phyloP scores from a whole-genome alignment of 2,329 filamentous ascomycete species.

The Fusarium sp. region DNA sequence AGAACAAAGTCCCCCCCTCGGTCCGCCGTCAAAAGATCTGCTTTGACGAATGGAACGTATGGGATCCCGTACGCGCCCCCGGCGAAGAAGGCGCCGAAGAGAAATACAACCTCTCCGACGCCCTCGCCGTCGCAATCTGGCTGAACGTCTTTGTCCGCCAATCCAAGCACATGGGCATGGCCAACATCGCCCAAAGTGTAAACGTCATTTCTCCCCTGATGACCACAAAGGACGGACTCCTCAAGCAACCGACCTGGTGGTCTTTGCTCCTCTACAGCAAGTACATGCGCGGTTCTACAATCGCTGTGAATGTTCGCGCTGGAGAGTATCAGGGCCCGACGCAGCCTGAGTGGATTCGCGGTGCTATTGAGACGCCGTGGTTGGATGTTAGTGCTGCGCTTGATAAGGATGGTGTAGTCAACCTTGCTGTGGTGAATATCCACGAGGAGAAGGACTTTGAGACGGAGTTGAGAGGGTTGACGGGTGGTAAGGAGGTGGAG shows the following conservation, averaged over 20 bases:
- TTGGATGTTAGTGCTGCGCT: conserved; percentile 73
- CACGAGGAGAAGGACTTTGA: conserved; percentile 67
- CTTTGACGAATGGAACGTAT: conserved; percentile 89
- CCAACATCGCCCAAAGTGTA: conserved; percentile 79
- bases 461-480: conserved; percentile 64
- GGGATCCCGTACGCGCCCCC: conserved; percentile 76
- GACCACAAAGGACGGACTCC: conserved; percentile 70
- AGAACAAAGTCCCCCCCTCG: conserved; percentile 67
- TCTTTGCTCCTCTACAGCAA: conserved; percentile 66
- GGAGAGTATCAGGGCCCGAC: conserved; percentile 74
- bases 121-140: conserved; percentile 78
- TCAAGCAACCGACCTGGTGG: conserved; percentile 81
- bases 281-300: conserved; percentile 75
- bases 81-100: conserved; percentile 79
- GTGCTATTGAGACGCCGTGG: conserved; percentile 74
- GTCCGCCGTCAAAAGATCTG: conserved; percentile 76
- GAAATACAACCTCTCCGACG: conserved; percentile 77
- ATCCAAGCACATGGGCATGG: conserved; percentile 76
- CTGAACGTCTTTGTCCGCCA: conserved; percentile 81
- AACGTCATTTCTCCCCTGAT: conserved; percentile 83
- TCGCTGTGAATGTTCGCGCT: conserved; percentile 71
- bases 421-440: conserved; percentile 78
- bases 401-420: conserved; percentile 66
- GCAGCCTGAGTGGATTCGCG: conserved; percentile 70
- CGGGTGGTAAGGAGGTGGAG: conserved; percentile 57